Conservation (phyloP, 148 eudicot species). For the Spergularia marina region DNA sequence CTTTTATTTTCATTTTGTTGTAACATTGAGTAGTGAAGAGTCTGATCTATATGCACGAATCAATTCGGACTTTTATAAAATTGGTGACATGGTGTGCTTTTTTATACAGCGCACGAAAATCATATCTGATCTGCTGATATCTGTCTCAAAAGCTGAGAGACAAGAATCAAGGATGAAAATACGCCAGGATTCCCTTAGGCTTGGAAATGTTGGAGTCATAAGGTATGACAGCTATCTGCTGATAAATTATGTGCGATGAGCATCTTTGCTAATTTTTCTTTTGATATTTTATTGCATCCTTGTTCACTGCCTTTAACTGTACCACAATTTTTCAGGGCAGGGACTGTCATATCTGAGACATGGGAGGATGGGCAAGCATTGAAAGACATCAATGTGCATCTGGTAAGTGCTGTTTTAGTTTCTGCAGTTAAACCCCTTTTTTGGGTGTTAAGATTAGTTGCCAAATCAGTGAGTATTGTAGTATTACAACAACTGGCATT, state of each 20-base stretch:
- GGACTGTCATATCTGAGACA: slow-evolving; percentile 94
- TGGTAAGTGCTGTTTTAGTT: slow-evolving; percentile 47
- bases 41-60: neutral
- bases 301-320: slow-evolving; percentile 1
- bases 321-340: slow-evolving; percentile 59
- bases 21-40: slow-evolving; percentile 1
- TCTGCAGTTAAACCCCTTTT: slow-evolving; percentile 6
- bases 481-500: neutral
- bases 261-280: neutral
- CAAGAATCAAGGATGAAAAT: slow-evolving; percentile 97
- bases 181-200: slow-evolving; percentile 89
- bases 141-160: slow-evolving; percentile 97
- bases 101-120: slow-evolving; percentile 79
- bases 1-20: slow-evolving; percentile 6
- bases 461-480: neutral
- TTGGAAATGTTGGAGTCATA: slow-evolving; percentile 92
- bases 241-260: slow-evolving; percentile 1
- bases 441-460: neutral
- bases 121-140: slow-evolving; percentile 85
- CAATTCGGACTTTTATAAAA: neutral
- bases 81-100: slow-evolving; percentile 15
- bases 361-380: slow-evolving; percentile 99
- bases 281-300: slow-evolving; percentile 6
- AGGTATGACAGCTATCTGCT: slow-evolving; percentile 42
- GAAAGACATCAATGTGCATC: slow-evolving; percentile 80